phyloP scores from a whole-genome alignment of 1,139 yeast species.

The Debaryomycetaceae sp. region DNA sequence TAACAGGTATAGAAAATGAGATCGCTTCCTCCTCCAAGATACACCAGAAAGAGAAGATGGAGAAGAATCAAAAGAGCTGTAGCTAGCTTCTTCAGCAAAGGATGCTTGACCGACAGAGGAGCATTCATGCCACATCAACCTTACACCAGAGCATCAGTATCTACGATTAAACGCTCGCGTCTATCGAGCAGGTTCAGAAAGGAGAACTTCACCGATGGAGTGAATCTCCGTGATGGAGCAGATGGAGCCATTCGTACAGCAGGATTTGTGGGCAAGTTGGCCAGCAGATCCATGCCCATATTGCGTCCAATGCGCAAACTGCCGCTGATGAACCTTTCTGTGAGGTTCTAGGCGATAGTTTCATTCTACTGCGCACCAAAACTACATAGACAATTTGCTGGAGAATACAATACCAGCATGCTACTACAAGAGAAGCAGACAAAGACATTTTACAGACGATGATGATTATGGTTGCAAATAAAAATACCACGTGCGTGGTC shows the following conservation, averaged over 20 bases:
- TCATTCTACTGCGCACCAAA: too few relatives aligned
- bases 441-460: too few relatives aligned
- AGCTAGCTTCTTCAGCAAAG: conserved; percentile 23
- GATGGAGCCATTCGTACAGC: conserved; percentile 24
- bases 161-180: conserved; percentile 24
- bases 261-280: conserved; percentile 21
- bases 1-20: conserved; percentile 22
- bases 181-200: conserved; percentile 19
- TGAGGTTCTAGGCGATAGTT: conserved; percentile 16
- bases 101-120: conserved; percentile 28
- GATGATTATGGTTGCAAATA: neutral
- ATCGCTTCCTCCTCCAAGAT: conserved; percentile 44
- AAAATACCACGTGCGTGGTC: conserved; percentile 6
- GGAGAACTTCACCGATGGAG: conserved; percentile 12
- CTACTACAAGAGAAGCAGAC: too few relatives aligned
- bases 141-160: conserved; percentile 15
- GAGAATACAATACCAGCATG: too few relatives aligned
- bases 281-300: conserved; percentile 20
- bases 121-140: conserved; percentile 16
- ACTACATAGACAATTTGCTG: too few relatives aligned
- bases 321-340: conserved; percentile 15
- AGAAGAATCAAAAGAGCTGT: conserved; percentile 32
- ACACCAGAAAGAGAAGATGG: conserved; percentile 38
- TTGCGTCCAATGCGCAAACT: conserved; percentile 11
- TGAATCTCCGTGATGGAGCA: conserved; percentile 20